Conservation (phyloP, 352 stramenopile species). For the Thraustochytrium sp. region DNA sequence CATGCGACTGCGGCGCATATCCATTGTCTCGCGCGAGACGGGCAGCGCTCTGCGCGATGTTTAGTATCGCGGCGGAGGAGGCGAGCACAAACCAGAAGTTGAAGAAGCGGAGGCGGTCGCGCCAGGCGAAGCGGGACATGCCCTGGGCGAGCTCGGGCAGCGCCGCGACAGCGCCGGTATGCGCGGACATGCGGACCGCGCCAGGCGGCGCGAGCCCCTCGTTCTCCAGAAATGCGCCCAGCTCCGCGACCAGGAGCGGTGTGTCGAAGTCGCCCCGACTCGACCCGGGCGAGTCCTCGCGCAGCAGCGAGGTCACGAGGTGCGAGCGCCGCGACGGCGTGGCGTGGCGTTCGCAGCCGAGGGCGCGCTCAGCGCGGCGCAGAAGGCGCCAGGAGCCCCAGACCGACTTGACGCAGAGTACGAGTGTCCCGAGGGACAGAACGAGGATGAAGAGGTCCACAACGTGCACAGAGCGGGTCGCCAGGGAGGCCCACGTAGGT, state of each 20-base stretch:
- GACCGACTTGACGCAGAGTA: background rate
- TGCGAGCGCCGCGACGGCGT: background rate
- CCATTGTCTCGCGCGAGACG: background rate
- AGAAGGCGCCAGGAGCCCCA: background rate
- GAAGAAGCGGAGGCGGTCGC: slow-evolving; percentile 11
- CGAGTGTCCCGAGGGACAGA: background rate
- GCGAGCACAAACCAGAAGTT: slow-evolving; percentile 25
- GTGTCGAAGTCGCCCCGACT: background rate
- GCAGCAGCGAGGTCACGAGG: background rate
- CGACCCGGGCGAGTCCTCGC: background rate
- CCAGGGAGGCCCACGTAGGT: background rate
- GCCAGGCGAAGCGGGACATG: background rate
- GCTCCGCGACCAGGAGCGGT: background rate
- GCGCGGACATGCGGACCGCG: background rate
- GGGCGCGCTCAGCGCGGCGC: background rate
- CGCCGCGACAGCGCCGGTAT: background rate
- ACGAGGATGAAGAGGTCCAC: background rate
- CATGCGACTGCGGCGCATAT: background rate
- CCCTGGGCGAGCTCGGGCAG: background rate
- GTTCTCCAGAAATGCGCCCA: background rate
- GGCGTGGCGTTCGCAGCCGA: background rate
- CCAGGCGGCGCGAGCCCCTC: no score
- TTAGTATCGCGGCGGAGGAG: background rate
- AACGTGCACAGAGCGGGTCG: background rate
- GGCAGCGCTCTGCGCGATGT: background rate